Conservation (phyloP, 371 early-diverging fungal genomes). For the Phascolomyces articulosus region DNA sequence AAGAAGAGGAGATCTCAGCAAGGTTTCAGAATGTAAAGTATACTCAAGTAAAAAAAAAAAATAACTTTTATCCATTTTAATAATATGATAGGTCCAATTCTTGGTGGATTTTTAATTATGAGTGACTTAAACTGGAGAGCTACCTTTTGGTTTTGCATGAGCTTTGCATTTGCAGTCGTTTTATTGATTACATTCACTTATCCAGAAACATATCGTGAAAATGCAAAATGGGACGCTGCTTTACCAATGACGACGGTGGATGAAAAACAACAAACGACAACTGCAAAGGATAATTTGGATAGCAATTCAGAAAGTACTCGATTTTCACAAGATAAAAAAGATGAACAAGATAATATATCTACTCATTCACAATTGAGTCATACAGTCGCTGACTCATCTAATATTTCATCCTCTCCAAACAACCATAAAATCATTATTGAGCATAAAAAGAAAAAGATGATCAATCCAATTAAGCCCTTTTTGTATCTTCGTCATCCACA, state of each 20-base stretch:
- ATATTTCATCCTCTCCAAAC: not conserved
- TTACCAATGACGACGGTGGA: not conserved
- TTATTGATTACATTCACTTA: slow-evolving; percentile 51
- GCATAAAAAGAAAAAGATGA: slow-evolving; percentile 3
- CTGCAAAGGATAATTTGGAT: not conserved
- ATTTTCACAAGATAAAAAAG: not conserved
- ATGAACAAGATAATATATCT: not conserved
- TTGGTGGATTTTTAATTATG: slow-evolving; percentile 39
- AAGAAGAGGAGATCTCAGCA: slow-evolving; percentile 29
- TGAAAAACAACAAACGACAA: not conserved
- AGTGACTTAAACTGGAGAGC: slow-evolving; percentile 56
- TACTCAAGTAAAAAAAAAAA: not conserved
- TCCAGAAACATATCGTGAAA: slow-evolving; percentile 66
- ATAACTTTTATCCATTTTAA: not conserved
- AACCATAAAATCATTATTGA: not conserved
- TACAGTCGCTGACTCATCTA: not conserved
- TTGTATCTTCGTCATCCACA: slow-evolving; percentile 49
- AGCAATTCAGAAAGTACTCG: not conserved
- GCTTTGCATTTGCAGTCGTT: slow-evolving; percentile 49
- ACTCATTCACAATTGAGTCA: not conserved
- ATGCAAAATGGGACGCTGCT: slow-evolving; percentile 18
- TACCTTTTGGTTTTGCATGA: slow-evolving; percentile 65
- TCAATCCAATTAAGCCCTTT: slow-evolving; percentile 38
- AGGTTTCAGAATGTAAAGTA: too few species aligned
- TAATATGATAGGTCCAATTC: slow-evolving; percentile 31